Evolutionary conservation across 768 basidiomycete species (phyloP).

Genomic region (Thelephora aurantiotincta): DNA sequence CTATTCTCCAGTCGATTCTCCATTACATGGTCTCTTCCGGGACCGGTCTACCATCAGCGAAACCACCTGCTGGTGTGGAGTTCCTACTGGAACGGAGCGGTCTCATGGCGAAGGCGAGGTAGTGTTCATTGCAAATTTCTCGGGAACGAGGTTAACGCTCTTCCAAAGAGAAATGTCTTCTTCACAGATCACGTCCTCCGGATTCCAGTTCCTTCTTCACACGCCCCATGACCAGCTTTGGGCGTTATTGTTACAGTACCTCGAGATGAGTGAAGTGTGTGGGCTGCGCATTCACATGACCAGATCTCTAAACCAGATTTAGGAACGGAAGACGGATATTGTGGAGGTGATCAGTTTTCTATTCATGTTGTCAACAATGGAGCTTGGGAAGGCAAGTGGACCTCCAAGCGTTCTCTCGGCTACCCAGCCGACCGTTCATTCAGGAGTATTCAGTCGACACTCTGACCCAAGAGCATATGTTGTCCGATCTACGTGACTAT

Average conservation of each 20-base stretch:
- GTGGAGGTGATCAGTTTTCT: constrained; percentile 89
- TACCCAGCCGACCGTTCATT: neutral
- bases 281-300: neutral
- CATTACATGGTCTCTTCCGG: constrained; percentile 97
- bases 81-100: constrained; percentile 74
- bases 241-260: constrained; percentile 85
- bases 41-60: constrained; percentile 56
- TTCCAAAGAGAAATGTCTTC: constrained; percentile 34
- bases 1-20: constrained; percentile 61
- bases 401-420: neutral
- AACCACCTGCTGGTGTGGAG: constrained; percentile 74
- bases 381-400: constrained; percentile 65
- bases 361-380: constrained; percentile 96
- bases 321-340: constrained; percentile 84
- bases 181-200: constrained; percentile 79
- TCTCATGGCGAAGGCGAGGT: constrained; percentile 71
- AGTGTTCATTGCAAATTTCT: constrained; percentile 11
- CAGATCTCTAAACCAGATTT: constrained; percentile 2
- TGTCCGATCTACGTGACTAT: constrained; percentile 88
- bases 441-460: constrained; percentile 86
- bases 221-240: constrained; percentile 91
- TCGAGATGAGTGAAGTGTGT: constrained; percentile 70
- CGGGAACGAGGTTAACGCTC: neutral
- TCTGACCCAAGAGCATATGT: constrained; percentile 73
- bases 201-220: constrained; percentile 93